Evolutionary conservation across 1,284 basidiomycete species (phyloP).

Genomic region (Ustilago hordei): DNA sequence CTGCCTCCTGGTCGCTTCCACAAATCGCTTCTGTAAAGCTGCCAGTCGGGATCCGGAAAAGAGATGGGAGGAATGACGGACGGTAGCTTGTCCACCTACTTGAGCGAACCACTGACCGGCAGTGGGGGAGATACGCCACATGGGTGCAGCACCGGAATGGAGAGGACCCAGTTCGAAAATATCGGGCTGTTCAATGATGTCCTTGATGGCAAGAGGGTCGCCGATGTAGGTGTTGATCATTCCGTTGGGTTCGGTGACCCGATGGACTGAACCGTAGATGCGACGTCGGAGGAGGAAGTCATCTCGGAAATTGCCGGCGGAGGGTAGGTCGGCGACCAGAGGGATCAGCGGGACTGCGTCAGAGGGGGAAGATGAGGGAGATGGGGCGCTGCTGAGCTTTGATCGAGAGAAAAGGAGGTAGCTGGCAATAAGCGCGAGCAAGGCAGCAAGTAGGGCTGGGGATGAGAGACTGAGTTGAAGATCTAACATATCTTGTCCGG

Average conservation of each 20-base stretch:
- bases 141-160: constrained; percentile 18
- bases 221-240: constrained; percentile 10
- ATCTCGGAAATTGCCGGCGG: constrained; percentile 10
- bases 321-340: neutral
- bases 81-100: constrained; percentile 10
- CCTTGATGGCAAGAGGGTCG: constrained; percentile 21
- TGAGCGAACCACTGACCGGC: constrained; percentile 17
- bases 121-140: constrained; percentile 17
- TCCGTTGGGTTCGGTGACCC: constrained; percentile 8
- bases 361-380: neutral
- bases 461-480: neutral
- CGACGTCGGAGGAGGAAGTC: constrained; percentile 1
- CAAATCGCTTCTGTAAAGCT: constrained; percentile 17
- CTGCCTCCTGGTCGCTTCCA: neutral
- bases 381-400: neutral
- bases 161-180: constrained; percentile 10
- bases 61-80: constrained; percentile 12
- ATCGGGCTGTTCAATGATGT: constrained; percentile 15
- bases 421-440: neutral
- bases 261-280: constrained; percentile 9
- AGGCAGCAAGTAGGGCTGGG: neutral
- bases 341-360: neutral
- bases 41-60: constrained; percentile 16
- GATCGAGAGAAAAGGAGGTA: neutral
- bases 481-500: neutral